A percentile compares a stretch with the other conserved stretches of the same genome.
These are phyloP conservation scores for Wallacemonas sp. DNA, from an alignment of 208 protist genomes.

Conservation along the genomic window DNA sequence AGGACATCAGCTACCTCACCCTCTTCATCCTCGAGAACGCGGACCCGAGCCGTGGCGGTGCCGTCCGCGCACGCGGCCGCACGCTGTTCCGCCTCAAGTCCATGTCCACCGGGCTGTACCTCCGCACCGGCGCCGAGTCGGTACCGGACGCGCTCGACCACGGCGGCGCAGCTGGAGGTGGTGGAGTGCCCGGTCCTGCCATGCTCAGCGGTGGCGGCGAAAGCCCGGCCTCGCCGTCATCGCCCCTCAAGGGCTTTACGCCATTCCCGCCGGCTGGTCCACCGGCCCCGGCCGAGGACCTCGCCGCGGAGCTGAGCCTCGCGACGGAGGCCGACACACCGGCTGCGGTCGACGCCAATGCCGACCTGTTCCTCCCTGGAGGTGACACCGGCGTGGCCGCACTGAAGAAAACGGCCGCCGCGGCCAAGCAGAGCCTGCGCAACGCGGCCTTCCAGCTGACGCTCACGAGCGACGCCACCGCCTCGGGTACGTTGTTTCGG, in stretches of 20 bases:
- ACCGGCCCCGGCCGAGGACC: no score
- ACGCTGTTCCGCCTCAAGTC: constrained; percentile 46
- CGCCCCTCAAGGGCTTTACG: constrained; percentile 1
- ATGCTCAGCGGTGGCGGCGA: background rate
- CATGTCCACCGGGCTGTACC: constrained; percentile 43
- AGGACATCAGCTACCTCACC: constrained; percentile 47
- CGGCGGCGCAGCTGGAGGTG: constrained; percentile 12
- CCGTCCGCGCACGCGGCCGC: constrained; percentile 29
- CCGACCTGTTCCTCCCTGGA: background rate
- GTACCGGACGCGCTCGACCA: background rate
- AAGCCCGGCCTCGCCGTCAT: background rate
- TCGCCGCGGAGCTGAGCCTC: no score
- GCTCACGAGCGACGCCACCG: constrained; percentile 30
- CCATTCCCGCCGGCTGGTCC: constrained; percentile 18
- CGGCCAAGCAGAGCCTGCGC: constrained; percentile 2
- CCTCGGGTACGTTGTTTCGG: constrained; percentile 43
- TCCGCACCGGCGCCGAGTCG: constrained; percentile 30
- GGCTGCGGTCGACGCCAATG: background rate
- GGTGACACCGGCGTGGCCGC: background rate
- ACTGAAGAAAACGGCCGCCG: background rate
- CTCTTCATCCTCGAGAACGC: constrained; percentile 54
- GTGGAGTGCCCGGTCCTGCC: no score
- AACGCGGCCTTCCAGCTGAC: constrained; percentile 24
- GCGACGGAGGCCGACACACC: no score
- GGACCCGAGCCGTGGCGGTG: constrained; percentile 48